Percentiles rank a stretch among this genome's conserved stretches.
Evolutionary conservation across 2,329 filamentous ascomycete genomes (phyloP).

Genomic region (Bertia moriformis): DNA sequence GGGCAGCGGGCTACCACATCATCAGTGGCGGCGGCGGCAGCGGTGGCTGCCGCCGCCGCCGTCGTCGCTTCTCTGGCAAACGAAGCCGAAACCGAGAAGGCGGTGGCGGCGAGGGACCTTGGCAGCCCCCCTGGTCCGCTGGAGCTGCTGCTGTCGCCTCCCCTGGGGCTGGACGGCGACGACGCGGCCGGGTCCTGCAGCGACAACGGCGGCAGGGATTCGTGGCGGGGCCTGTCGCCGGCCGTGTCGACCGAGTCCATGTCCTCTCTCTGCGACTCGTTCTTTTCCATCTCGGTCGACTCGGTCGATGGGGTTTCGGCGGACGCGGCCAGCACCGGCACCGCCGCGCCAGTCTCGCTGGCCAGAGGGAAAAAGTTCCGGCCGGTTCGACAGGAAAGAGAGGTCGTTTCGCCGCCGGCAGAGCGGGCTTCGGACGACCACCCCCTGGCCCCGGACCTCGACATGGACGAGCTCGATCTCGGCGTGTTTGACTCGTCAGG

Average conservation of each 20-base stretch:
- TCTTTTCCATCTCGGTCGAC: background rate
- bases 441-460: slow-evolving; percentile 21
- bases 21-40: slow-evolving; percentile 10
- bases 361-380: background rate
- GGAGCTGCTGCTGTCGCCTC: background rate
- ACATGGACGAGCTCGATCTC: slow-evolving; percentile 31
- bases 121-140: too few relatives aligned
- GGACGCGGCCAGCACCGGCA: too few relatives aligned
- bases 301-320: too few relatives aligned
- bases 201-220: background rate
- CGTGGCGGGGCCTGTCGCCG: background rate
- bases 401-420: slow-evolving; percentile 10
- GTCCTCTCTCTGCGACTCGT: background rate
- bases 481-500: slow-evolving; percentile 26
- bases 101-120: too few relatives aligned
- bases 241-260: background rate
- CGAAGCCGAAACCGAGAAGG: too few relatives aligned
- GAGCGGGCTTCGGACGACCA: slow-evolving; percentile 36
- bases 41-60: too few relatives aligned
- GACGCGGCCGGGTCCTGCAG: background rate
- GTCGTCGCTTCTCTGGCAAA: too few relatives aligned
- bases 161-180: background rate
- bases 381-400: background rate
- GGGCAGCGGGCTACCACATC: slow-evolving; percentile 9
- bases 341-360: background rate